These are phyloP conservation scores for Coemansia javaensis DNA, from an alignment of 192 early-diverging fungal genomes.

Conservation along the genomic window DNA sequence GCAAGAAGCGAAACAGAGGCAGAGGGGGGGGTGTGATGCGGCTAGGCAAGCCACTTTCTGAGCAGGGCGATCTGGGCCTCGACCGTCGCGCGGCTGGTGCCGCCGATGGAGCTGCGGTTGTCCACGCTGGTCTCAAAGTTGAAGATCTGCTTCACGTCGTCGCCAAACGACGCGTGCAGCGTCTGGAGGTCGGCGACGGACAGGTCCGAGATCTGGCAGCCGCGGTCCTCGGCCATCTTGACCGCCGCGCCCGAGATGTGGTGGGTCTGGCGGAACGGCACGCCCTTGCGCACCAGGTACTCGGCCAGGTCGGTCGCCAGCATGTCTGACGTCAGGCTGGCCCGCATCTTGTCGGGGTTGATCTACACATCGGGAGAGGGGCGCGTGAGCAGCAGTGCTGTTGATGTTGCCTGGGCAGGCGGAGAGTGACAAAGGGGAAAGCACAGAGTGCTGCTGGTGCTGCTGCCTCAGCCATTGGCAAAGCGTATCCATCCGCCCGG, in stretches of 20 bases:
- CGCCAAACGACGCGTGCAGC: slow-evolving; percentile 79
- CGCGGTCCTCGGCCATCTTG: slow-evolving; percentile 83
- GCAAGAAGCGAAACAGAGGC: too few species aligned
- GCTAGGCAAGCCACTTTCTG: slow-evolving; percentile 55
- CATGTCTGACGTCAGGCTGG: slow-evolving; percentile 83
- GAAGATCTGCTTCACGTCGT: slow-evolving; percentile 80
- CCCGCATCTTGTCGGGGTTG: slow-evolving; percentile 77
- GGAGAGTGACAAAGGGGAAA: too few species aligned
- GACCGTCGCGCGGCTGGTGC: slow-evolving; percentile 78
- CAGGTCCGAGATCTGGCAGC: slow-evolving; percentile 67
- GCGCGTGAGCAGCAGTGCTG: too few species aligned
- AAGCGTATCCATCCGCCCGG: slow-evolving; percentile 32
- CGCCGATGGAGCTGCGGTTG: slow-evolving; percentile 80
- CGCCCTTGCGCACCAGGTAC: slow-evolving; percentile 95
- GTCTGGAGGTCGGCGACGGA: slow-evolving; percentile 74
- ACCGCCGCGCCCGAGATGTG: slow-evolving; percentile 97
- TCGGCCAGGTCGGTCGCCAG: slow-evolving; percentile 97
- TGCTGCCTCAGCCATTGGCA: background rate
- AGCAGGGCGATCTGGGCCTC: slow-evolving; percentile 74
- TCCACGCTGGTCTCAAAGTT: slow-evolving; percentile 90
- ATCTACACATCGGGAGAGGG: slow-evolving; percentile 49
- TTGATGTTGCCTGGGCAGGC: too few species aligned
- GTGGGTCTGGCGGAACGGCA: slow-evolving; percentile 98
- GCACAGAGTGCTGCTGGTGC: too few species aligned
- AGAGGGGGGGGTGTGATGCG: too few species aligned